Conservation (phyloP, 1,284 basidiomycete genomes). For the Pholiota adiposa region DNA sequence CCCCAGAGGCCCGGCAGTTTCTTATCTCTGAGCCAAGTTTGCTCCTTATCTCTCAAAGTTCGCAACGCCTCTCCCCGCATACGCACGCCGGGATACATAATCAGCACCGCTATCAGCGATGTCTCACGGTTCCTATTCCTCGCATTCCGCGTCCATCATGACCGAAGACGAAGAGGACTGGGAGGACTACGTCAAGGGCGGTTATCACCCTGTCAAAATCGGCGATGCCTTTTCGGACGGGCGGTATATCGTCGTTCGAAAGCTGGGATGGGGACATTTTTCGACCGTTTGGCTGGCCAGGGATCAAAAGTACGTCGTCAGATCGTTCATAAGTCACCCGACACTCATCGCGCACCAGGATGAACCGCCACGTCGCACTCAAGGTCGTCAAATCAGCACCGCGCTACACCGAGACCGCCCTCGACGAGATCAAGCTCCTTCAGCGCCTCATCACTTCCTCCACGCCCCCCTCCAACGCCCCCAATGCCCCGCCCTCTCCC, state of each 20-base stretch:
- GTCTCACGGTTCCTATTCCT: conserved; percentile 52
- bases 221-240: conserved; percentile 91
- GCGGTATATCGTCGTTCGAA: conserved; percentile 90
- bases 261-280: conserved; percentile 99
- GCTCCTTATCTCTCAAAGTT: background rate
- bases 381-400: conserved; percentile 99
- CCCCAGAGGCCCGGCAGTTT: background rate
- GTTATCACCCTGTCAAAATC: conserved; percentile 95
- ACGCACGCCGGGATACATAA: background rate
- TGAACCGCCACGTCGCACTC: conserved; percentile 95
- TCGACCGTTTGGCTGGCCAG: conserved; percentile 92
- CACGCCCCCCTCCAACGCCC: conserved; percentile 61
- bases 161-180: conserved; percentile 83
- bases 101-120: conserved; percentile 24
- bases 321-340: background rate
- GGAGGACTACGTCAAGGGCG: conserved; percentile 87
- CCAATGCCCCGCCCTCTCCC: conserved; percentile 68
- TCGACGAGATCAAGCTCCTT: conserved; percentile 98
- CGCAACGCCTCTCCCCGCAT: background rate
- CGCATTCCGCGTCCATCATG: conserved; percentile 48
- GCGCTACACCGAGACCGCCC: conserved; percentile 96
- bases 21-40: conserved; percentile 3
- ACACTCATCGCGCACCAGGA: conserved; percentile 47
- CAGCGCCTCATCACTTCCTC: conserved; percentile 93
- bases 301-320: conserved; percentile 74